Conservation (phyloP, 1,284 basidiomycete genomes). For the Fomitiporia mediterranea region DNA sequence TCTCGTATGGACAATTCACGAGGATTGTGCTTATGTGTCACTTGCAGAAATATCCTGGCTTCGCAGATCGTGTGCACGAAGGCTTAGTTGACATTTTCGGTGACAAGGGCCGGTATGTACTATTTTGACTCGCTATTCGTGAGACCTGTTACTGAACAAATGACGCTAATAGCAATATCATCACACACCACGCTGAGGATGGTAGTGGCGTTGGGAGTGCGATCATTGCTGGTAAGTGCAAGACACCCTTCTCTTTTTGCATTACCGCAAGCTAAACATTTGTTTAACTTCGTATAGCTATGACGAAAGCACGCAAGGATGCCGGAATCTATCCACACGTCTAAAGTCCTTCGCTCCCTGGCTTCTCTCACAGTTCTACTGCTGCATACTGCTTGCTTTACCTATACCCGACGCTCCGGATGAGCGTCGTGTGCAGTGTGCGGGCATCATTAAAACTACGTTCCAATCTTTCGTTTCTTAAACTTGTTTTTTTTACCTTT, state of each 20-base stretch:
- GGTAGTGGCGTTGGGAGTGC: conserved; percentile 95
- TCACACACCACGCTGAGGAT: conserved; percentile 90
- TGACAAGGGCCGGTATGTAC: conserved; percentile 78
- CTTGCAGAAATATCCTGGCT: conserved; percentile 87
- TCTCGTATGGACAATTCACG: not conserved
- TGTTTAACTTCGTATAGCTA: conserved; percentile 29
- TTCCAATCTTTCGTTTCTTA: too few species aligned
- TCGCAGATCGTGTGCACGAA: conserved; percentile 85
- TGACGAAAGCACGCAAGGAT: conserved; percentile 45
- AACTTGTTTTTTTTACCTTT: too few species aligned
- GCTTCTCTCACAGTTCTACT: too few species aligned
- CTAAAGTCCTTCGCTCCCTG: conserved; percentile 14
- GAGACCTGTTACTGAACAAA: not conserved
- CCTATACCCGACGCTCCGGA: not conserved
- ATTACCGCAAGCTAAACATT: not conserved
- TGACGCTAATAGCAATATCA: conserved; percentile 56
- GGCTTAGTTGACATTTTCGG: conserved; percentile 91
- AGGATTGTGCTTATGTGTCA: not conserved
- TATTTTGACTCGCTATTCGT: not conserved
- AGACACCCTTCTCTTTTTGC: conserved; percentile 6
- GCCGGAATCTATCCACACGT: conserved; percentile 30
- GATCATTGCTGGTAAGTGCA: conserved; percentile 80
- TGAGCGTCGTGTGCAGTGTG: too few species aligned
- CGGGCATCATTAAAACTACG: too few species aligned
- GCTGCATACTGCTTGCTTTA: not conserved